Conservation (phyloP, 2,329 filamentous ascomycete genomes). For the Phaeosphaeriaceae sp. region DNA sequence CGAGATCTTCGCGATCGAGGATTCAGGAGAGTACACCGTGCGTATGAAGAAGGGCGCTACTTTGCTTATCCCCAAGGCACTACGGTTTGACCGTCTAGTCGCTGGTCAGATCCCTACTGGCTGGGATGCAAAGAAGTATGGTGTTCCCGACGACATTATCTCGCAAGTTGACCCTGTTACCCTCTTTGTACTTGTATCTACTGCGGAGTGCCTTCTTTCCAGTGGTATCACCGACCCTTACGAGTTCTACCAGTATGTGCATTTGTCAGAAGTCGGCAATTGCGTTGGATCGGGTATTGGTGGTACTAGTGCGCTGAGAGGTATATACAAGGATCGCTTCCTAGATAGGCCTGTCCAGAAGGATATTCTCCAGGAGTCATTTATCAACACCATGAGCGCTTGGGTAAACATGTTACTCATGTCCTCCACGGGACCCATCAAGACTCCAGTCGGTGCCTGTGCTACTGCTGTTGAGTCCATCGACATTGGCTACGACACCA, state of each 20-base stretch:
- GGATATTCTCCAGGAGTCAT: constrained; percentile 98
- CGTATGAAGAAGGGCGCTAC: constrained; percentile 95
- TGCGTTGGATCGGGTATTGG: constrained; percentile 98
- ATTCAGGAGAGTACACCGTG: constrained; percentile 92
- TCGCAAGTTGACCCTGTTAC: constrained; percentile 97
- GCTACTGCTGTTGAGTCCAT: constrained; percentile 97
- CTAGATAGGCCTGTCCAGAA: constrained; percentile 97
- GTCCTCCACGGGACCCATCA: constrained; percentile 96
- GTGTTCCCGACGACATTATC: constrained; percentile 96
- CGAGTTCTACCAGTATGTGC: constrained; percentile 99
- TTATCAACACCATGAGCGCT: constrained; percentile 99
- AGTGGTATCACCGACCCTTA: constrained; percentile 98
- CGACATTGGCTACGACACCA: constrained; percentile 97
- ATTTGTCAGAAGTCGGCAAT: constrained; percentile 97
- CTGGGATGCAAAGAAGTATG: constrained; percentile 96
- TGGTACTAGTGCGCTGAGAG: constrained; percentile 87
- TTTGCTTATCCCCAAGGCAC: constrained; percentile 93
- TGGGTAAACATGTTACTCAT: constrained; percentile 99
- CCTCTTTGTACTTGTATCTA: constrained; percentile 91
- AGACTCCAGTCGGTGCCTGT: constrained; percentile 97
- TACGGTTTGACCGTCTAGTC: constrained; percentile 95
- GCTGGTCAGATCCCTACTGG: constrained; percentile 96
- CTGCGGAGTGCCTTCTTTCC: constrained; percentile 86
- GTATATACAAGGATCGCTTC: constrained; percentile 98
- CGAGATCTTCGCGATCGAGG: constrained; percentile 92